A percentile compares a stretch with the other conserved stretches of the same genome.
phyloP scores from a whole-genome alignment of 768 basidiomycete species.

The Russula sp. region DNA sequence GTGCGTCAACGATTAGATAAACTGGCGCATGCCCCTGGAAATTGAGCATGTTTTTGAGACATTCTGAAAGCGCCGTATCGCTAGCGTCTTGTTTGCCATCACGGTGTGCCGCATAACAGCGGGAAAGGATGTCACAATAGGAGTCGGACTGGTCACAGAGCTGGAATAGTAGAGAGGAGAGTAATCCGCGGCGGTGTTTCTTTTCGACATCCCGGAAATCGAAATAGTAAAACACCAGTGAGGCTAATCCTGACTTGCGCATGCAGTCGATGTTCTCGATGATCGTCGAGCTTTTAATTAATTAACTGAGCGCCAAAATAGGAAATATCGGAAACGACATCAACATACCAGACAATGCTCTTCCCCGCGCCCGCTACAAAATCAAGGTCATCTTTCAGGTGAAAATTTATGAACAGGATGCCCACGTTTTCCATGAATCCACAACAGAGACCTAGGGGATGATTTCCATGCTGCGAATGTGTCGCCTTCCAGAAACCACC shows the following conservation, averaged over 20 bases:
- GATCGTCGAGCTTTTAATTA: neutral
- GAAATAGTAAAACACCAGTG: neutral
- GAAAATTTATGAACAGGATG: neutral
- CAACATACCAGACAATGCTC: neutral
- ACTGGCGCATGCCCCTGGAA: neutral
- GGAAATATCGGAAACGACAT: neutral
- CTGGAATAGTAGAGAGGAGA: neutral
- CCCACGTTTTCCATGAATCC: neutral
- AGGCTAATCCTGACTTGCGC: neutral
- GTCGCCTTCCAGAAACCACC: too few species aligned
- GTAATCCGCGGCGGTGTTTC: neutral
- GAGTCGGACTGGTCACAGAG: neutral
- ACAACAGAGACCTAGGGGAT: neutral
- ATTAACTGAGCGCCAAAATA: neutral
- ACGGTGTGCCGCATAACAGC: neutral
- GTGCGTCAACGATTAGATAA: neutral
- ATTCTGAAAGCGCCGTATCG: neutral
- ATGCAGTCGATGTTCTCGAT: neutral
- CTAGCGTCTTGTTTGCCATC: neutral
- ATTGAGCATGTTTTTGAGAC: neutral
- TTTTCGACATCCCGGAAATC: neutral
- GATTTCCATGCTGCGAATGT: too few species aligned
- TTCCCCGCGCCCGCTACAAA: neutral
- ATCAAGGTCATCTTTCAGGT: neutral
- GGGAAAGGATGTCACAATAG: neutral